phyloP scores from a whole-genome alignment of 176 grass and related monocot species.

The Puccinellia tenuiflora region DNA sequence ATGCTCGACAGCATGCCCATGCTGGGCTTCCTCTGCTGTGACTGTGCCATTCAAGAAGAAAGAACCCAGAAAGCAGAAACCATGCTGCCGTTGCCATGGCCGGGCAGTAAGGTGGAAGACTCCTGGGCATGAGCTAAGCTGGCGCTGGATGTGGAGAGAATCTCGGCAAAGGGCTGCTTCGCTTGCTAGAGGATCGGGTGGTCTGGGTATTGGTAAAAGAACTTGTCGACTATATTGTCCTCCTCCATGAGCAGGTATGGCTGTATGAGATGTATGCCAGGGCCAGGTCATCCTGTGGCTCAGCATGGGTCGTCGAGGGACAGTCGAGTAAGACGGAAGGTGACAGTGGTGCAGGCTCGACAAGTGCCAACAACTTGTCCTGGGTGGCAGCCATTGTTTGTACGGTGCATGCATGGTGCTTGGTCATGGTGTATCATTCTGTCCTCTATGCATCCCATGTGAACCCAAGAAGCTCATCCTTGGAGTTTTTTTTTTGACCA shows the following conservation, averaged over 20 bases:
- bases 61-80: background rate
- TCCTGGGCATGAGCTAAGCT: background rate
- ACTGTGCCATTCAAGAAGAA: background rate
- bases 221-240: conserved; percentile 4
- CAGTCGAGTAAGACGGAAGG: background rate
- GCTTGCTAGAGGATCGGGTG: conserved; percentile 20
- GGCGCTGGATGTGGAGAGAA: background rate
- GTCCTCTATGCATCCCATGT: background rate
- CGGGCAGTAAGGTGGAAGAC: background rate
- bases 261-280: background rate
- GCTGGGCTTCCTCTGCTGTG: background rate
- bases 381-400: background rate
- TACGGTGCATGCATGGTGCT: background rate
- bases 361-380: background rate
- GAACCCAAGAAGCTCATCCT: background rate
- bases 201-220: conserved; percentile 19
- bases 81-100: background rate
- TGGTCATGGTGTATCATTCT: background rate
- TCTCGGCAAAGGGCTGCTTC: conserved; percentile 24
- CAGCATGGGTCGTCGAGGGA: background rate
- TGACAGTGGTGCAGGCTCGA: background rate
- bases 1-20: background rate
- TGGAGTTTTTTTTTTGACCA: too few relatives aligned
- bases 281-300: background rate
- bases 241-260: conserved; percentile 44